phyloP scores from a whole-genome alignment of 192 early-diverging fungal genomes.

The Coemansia sp. region DNA sequence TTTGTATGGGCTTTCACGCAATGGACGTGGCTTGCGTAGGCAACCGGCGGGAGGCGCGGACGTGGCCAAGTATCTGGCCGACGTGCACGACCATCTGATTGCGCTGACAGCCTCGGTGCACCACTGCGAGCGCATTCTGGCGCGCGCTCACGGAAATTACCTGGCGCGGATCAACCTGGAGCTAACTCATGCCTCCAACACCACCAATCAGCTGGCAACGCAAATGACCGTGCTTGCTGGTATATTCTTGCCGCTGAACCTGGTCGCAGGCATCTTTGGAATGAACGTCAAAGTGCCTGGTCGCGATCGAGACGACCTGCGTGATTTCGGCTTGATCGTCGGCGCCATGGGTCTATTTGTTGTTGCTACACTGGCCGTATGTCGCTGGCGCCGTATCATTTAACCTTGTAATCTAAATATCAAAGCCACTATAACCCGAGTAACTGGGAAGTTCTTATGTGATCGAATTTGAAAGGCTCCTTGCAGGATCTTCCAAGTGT shows the following conservation, averaged over 20 bases:
- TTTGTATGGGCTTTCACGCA: constrained; percentile 32
- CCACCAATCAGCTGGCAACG: constrained; percentile 45
- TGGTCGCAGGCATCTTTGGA: constrained; percentile 67
- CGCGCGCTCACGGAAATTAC: constrained; percentile 78
- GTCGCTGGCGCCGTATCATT: constrained; percentile 46
- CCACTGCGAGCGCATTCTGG: constrained; percentile 79
- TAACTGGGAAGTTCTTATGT: too few species aligned
- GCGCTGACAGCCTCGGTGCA: constrained; percentile 76
- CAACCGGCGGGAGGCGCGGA: constrained; percentile 10
- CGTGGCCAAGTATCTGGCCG: constrained; percentile 33
- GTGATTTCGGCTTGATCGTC: constrained; percentile 38
- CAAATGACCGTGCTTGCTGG: constrained; percentile 56
- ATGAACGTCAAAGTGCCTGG: constrained; percentile 74
- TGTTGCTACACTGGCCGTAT: constrained; percentile 26
- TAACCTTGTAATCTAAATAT: constrained; percentile 3
- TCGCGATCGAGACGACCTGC: constrained; percentile 51
- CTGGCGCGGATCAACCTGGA: constrained; percentile 83
- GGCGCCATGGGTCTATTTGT: constrained; percentile 39
- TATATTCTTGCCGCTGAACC: constrained; percentile 61
- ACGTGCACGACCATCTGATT: constrained; percentile 65
- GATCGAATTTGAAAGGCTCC: too few species aligned
- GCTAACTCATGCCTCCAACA: constrained; percentile 63
- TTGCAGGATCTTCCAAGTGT: too few species aligned
- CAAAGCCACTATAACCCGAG: too few species aligned
- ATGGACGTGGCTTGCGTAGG: background rate